Base-by-base conservation (phyloP, 1,284 basidiomycete genomes). In the Ceraceosorus bombacis region DNA sequence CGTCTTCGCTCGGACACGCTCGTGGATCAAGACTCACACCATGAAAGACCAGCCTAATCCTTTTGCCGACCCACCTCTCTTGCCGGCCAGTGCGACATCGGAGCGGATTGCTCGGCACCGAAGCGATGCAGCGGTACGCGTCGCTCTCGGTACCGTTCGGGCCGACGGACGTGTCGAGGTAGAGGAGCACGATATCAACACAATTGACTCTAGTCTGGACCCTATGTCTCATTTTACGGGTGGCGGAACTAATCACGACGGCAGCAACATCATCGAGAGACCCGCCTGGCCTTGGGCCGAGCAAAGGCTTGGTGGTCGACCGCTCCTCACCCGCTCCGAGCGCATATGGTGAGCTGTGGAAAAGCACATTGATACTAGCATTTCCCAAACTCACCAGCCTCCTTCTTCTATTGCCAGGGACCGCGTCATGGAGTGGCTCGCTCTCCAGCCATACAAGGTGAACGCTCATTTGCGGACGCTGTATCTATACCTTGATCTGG, bases 1-100 rank as follows among this genome's bases (percentile, higher is more conserved):
- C n/a, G 83, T 83, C 4, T 89, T 86, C 71, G 81, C 17, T 39
- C 27, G 8, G 8, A 6, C 13, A n/a, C 27, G 13, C 39, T 8
- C 27, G 9, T 27, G 10, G 6, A 8, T 15, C 5, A 15, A 9
- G 13, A 36, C 12, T 15, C 27, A 12, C 40, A 10, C 36, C 39
- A 54, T n/a, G 53, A 54, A 17, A 7, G 6, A 15, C 53, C 53
- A 41, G 39, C 10, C 46, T 36, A n/a, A 17, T n/a, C 13, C 54
- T 15, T 27, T 38, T n/a, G 15, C 9, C 39, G 41, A 41, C 36
- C n/a, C 53, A 12, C 6, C 17, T 12, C 10, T 46, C 41, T 6
- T 9, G 41, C 49, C 49, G 7, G 49, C 9, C 10, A 27, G 3
- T 27, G 27, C 27, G 27, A 27, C 27, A 1, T 27, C 27, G 27